These are phyloP conservation scores for Gonapodya prolifera DNA, from an alignment of 192 early-diverging fungal species.

Conservation along the genomic window DNA sequence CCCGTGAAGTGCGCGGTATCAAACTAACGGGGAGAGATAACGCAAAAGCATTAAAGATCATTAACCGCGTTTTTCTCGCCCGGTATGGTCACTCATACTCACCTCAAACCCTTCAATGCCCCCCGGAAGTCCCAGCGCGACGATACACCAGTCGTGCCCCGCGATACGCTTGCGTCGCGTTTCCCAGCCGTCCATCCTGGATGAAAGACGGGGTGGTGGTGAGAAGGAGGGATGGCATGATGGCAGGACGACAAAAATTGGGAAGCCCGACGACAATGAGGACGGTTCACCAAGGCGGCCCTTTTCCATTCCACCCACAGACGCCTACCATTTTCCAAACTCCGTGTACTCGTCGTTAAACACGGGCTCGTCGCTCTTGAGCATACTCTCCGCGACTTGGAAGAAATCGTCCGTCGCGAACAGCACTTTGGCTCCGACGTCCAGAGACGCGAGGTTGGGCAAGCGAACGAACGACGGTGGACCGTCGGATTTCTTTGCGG, in stretches of 20 bases:
- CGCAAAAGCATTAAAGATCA: too few species aligned
- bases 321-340: too few species aligned
- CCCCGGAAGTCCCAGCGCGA: conserved; percentile 81
- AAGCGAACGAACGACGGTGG: conserved; percentile 17
- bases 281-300: too few species aligned
- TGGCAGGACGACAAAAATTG: background rate
- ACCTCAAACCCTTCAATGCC: conserved; percentile 64
- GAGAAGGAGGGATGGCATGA: conserved; percentile 24
- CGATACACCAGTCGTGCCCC: conserved; percentile 76
- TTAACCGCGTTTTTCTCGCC: too few species aligned
- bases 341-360: conserved; percentile 44
- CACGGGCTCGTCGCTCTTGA: conserved; percentile 56
- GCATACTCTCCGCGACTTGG: conserved; percentile 65
- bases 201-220: conserved; percentile 34
- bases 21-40: too few species aligned
- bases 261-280: too few species aligned
- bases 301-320: too few species aligned
- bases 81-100: too few species aligned
- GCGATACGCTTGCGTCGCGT: conserved; percentile 69
- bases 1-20: conserved; percentile 89
- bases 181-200: conserved; percentile 89
- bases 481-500: conserved; percentile 32
- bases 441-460: conserved; percentile 59
- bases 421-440: conserved; percentile 58
- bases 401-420: conserved; percentile 88